Conservation (phyloP, 345 rosid genomes). For the Dipteronia sinensis region DNA sequence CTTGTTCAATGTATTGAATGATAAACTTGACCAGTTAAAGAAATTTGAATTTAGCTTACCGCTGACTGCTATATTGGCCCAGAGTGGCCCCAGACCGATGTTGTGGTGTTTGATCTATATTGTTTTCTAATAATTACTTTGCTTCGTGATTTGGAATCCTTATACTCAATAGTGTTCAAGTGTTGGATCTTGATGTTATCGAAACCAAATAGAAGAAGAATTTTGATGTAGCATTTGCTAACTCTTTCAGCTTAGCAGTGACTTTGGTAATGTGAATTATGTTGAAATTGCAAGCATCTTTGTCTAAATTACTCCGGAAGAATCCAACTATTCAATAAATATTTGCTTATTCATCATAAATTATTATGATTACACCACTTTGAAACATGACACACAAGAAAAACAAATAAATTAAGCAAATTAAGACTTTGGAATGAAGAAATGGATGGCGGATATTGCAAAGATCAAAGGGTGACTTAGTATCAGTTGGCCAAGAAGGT, state of each 20-base stretch:
- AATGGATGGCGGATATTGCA: not conserved
- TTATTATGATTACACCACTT: no score
- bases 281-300: not conserved
- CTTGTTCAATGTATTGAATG: no score
- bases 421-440: not conserved
- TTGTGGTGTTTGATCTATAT: not conserved
- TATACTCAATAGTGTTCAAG: not conserved
- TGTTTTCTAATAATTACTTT: not conserved
- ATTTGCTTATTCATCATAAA: no score
- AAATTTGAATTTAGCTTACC: no score
- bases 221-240: not conserved
- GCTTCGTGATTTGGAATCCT: not conserved
- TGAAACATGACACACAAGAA: not conserved
- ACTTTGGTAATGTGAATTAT: not conserved
- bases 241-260: no score
- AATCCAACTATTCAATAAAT: not conserved
- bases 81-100: not conserved
- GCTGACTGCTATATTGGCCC: not conserved
- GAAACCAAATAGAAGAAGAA: not conserved
- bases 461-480: not conserved
- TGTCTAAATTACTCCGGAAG: not conserved
- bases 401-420: not conserved
- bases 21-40: no score
- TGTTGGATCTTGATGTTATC: not conserved
- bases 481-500: constrained; percentile 44